Evolutionary conservation across 2,329 filamentous ascomycete genomes (phyloP).

Genomic region (Saccharata proteae): DNA sequence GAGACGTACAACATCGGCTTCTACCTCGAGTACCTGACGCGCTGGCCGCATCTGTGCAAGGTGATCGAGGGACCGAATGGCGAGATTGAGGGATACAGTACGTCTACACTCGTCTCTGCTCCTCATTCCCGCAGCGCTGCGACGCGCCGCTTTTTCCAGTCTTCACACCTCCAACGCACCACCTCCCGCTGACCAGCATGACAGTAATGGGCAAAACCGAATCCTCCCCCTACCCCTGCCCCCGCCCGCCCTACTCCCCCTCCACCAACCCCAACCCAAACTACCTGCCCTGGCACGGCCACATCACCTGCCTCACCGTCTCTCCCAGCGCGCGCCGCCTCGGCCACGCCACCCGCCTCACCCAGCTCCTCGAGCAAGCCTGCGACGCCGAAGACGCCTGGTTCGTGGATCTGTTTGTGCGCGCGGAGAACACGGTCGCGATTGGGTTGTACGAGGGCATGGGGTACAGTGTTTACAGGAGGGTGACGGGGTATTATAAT

Average conservation of each 20-base stretch:
- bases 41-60: slow-evolving; percentile 91
- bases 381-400: slow-evolving; percentile 75
- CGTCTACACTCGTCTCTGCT: slow-evolving; percentile 20
- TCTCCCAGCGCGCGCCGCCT: slow-evolving; percentile 74
- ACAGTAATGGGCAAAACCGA: slow-evolving; percentile 95
- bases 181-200: not conserved
- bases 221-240: slow-evolving; percentile 60
- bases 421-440: slow-evolving; percentile 76
- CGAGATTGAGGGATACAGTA: slow-evolving; percentile 92
- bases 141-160: not conserved
- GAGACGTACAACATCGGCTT: slow-evolving; percentile 95
- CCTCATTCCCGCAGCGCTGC: not conserved
- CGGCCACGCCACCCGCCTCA: slow-evolving; percentile 76
- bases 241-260: slow-evolving; percentile 59
- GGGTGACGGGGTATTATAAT: slow-evolving; percentile 86
- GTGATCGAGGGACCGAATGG: slow-evolving; percentile 77
- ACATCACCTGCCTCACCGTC: slow-evolving; percentile 92
- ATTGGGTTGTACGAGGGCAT: slow-evolving; percentile 81
- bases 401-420: slow-evolving; percentile 93
- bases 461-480: slow-evolving; percentile 79
- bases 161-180: not conserved
- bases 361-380: slow-evolving; percentile 66
- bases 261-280: slow-evolving; percentile 37
- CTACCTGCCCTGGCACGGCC: slow-evolving; percentile 98
- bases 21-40: slow-evolving; percentile 90